Evolutionary conservation across 495 filamentous ascomycete species (phyloP), one percentile per base, ranked within the genome.

Genomic region (Bacidia rubella): DNA sequence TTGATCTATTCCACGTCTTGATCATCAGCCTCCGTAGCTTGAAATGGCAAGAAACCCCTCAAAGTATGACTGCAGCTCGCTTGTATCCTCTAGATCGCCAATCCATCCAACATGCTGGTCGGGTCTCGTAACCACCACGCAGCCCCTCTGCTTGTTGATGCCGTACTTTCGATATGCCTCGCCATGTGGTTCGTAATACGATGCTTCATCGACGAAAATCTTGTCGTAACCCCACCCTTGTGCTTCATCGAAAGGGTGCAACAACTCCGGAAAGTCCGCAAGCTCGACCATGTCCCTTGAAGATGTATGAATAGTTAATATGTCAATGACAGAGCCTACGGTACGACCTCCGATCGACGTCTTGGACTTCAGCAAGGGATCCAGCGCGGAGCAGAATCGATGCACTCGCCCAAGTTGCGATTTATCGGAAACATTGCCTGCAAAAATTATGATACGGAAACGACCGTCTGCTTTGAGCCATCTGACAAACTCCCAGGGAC

Each of bases 21-120:
- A n/a, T n/a, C n/a, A n/a, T n/a, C n/a, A n/a, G n/a, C n/a, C n/a
- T n/a, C n/a, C n/a, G n/a, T n/a, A n/a, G n/a, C n/a, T n/a, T n/a
- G n/a, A n/a, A n/a, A n/a, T n/a, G n/a, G n/a, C n/a, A n/a, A n/a
- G n/a, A 39, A 39, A 39, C 32, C 32, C 32, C 32, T 39, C 32
- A n/a, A n/a, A n/a, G n/a, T n/a, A n/a, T n/a, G n/a, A n/a, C n/a
- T n/a, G n/a, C 32, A 39, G n/a, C n/a, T 39, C 32, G 10, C 32
- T 54, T 11, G 76, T 67, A 64, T 80, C 78, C 24, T 74, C 71
- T 52, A 85, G 53, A 11, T 71, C 73, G 0, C 76, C 76, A 29
- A 83, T 64, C 61, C 68, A 72, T 1, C 76, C 75, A 39, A 86
- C 71, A 65, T 86, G 81, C 53, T 80, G 76, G 70, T 87, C 84